A percentile compares a stretch with the other conserved stretches of the same genome.
phyloP scores from a whole-genome alignment of 345 rosid species.

The Arabidopsis arenosa region DNA sequence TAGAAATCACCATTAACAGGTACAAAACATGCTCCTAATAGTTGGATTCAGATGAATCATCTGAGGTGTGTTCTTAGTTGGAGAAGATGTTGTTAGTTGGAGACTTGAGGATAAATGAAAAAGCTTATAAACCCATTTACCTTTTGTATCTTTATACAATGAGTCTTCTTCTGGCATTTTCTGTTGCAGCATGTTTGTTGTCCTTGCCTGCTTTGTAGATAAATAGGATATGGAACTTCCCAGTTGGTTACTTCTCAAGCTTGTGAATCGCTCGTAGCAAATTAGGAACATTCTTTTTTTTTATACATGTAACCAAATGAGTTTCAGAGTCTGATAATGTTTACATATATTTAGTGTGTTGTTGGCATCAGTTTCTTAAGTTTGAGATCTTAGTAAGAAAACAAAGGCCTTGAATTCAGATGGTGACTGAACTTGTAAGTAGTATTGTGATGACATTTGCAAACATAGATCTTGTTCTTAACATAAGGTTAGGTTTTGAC shows the following conservation, averaged over 20 bases:
- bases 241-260: not conserved
- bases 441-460: not conserved
- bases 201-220: conserved; percentile 40
- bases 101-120: conserved; percentile 30
- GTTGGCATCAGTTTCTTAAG: not conserved
- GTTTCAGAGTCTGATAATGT: conserved; percentile 2
- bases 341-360: not conserved
- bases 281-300: conserved; percentile 18
- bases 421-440: not conserved
- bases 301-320: conserved; percentile 31
- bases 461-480: not conserved
- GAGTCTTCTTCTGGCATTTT: conserved; percentile 31
- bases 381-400: conserved; percentile 18
- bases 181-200: conserved; percentile 23
- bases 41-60: conserved; percentile 33
- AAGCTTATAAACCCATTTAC: conserved; percentile 31
- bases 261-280: conserved; percentile 2
- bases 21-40: conserved; percentile 30
- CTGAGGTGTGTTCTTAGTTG: conserved; percentile 39
- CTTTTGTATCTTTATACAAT: conserved; percentile 1
- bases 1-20: conserved; percentile 36
- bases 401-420: not conserved
- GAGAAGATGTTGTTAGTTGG: conserved; percentile 35
- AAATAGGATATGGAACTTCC: conserved; percentile 12
- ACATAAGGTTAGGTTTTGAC: conserved; percentile 30